These are phyloP conservation scores for Erodium texanum DNA, from an alignment of 441 rosid species.

Conservation along the genomic window DNA sequence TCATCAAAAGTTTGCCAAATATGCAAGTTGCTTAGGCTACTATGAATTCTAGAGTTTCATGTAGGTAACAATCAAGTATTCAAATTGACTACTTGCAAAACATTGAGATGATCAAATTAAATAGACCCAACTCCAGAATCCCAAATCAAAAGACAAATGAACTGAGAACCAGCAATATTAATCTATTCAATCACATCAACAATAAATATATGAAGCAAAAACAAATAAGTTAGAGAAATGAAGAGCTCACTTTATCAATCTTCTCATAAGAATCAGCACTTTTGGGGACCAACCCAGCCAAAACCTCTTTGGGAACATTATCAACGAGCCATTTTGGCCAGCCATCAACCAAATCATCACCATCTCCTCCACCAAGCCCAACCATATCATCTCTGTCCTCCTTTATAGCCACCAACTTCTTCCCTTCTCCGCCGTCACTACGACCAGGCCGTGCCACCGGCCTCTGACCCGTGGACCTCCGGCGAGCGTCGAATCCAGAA, in stretches of 20 bases:
- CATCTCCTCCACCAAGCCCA: constrained; percentile 21
- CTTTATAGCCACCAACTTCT: neutral
- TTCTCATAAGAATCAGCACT: constrained; percentile 53
- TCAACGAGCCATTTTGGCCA: constrained; percentile 61
- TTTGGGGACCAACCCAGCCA: constrained; percentile 46
- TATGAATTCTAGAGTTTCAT: neutral
- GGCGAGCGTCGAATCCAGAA: constrained; percentile 7
- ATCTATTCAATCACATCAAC: neutral
- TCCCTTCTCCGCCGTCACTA: constrained; percentile 10
- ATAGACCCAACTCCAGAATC: neutral
- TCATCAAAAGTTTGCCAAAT: neutral
- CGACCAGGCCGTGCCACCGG: constrained; percentile 13
- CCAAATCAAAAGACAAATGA: neutral
- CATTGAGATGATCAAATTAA: neutral
- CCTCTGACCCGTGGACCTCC: constrained; percentile 39
- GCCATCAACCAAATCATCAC: constrained; percentile 32
- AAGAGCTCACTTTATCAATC: constrained; percentile 39
- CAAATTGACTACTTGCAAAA: neutral
- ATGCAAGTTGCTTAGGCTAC: neutral
- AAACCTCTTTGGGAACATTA: constrained; percentile 41
- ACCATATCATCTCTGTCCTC: constrained; percentile 2
- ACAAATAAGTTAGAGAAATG: neutral
- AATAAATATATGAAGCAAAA: neutral
- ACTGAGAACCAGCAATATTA: neutral
- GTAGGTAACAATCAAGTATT: neutral